Evolutionary conservation across 805 yeast species (phyloP), one percentile per base, ranked within the genome.

Genomic region (Yamadazyma laniorum): DNA sequence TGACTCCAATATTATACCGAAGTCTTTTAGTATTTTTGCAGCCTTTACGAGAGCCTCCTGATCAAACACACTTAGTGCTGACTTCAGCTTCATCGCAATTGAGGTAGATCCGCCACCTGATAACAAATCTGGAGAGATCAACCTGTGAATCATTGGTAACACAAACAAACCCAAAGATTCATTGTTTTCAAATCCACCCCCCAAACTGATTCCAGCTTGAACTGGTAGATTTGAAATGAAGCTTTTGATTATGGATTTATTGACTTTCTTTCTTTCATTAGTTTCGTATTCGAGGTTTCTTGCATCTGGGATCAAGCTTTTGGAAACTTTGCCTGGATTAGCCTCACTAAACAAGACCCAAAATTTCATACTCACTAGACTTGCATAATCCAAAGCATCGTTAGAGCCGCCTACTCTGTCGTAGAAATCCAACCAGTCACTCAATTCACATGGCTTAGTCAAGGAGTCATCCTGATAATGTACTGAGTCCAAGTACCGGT

Each of bases 361-460:
- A 45, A 80, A 77, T 39, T 80, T 83, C 51, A 84, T 53, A 0
- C 81, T 76, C 0, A 80, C 76, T 15, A 74, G 63, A 0, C 81
- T 61, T 4, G 74, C 66, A 51, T 86, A 89, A 16, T 74, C 64
- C 18, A 70, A 61, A 3, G 70, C 69, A 42, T 68, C 70, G 33
- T 65, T 65, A 1, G 44, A 45, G 26, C 59, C 38, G 3, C 51
- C 58, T 55, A 82, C 58, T n/a, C 61, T 33, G 55, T 90, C 97
- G 45, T 80, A 75, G 54, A 84, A 85, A 47, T 61, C 74, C 19
- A 85, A 54, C 95, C 95, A 90, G 45, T 86, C 93, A 29, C 85
- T 74, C 6, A 88, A 63, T 18, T 58, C 63, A 11, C 75, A 58
- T 0, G 95, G 84, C 47, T 81, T 82, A 6, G 48, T 47, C 18